Evolutionary conservation across 192 early-diverging fungal species (phyloP).

Genomic region (Spinellus fusiger): DNA sequence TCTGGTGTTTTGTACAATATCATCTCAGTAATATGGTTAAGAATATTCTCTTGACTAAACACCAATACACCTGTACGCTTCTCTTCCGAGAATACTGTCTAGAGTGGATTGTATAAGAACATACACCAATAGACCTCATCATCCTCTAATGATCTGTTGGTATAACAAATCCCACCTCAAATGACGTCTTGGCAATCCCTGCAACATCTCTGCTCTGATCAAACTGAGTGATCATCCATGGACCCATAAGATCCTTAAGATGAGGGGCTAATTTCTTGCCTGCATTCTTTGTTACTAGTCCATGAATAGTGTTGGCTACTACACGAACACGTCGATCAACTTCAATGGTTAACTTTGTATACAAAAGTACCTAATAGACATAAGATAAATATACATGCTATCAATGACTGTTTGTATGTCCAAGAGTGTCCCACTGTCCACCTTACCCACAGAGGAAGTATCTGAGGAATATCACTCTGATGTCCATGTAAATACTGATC

Average conservation of each 20-base stretch:
- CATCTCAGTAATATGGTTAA: conserved; percentile 62
- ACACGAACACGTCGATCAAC: conserved; percentile 81
- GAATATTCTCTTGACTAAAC: conserved; percentile 72
- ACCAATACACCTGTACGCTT: conserved; percentile 71
- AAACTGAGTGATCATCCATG: conserved; percentile 80
- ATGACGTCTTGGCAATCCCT: conserved; percentile 50
- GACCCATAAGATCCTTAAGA: conserved; percentile 74
- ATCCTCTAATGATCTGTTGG: not conserved
- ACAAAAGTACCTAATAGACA: conserved; percentile 53
- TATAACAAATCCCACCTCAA: conserved; percentile 45
- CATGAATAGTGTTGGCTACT: conserved; percentile 60
- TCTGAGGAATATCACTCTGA: conserved; percentile 4
- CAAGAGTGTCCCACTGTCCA: conserved; percentile 34
- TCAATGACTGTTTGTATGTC: conserved; percentile 26
- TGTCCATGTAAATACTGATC: conserved; percentile 53
- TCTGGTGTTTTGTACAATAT: conserved; percentile 74
- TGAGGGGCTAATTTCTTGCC: conserved; percentile 74
- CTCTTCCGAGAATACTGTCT: conserved; percentile 74
- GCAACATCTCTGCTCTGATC: conserved; percentile 80
- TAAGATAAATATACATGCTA: conserved; percentile 13
- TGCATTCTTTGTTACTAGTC: conserved; percentile 53
- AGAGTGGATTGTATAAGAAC: conserved; percentile 22
- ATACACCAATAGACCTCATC: not conserved
- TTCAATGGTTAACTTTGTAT: conserved; percentile 63
- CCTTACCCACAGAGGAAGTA: conserved; percentile 46